Base-by-base conservation (phyloP, 140 eudicot genomes). In the Ambrosia hybrid region DNA sequence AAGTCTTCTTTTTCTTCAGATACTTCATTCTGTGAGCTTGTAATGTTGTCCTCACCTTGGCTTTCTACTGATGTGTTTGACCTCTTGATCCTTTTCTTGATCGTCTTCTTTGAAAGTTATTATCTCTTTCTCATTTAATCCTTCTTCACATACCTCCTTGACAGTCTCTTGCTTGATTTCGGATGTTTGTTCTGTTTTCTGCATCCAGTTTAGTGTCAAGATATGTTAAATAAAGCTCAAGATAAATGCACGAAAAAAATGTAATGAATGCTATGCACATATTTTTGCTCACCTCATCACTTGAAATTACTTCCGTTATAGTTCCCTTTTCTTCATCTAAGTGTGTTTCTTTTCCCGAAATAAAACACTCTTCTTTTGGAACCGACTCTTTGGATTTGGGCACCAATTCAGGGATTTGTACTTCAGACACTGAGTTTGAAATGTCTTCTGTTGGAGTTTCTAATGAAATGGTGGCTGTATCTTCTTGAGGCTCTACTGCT, bases 401-500 rank as follows among this genome's bases (percentile, higher is more conserved):
- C 41, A 58, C 79, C 75, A 49, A 46, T 79, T 68, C 58, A 79
- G 71, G 79, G 79, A 37, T 59, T 21, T 79, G 41, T 67, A 39
- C 66, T 65, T 73, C 66, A 67, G 62, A 56, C 30, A 21, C 30
- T 57, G 62, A 59, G 38, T 21, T 33, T 52, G 51, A 57, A 66
- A 68, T 33, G 38, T 77, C 55, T n/a, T 72, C 68, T 43, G 71
- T 63, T 62, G 84, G 41, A 41, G 55, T 61, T 68, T 12, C 62
- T 51, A 55, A 15, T 5, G 68, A 62, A 11, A 14, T 48, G 15
- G 63, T 34, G 34, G 65, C 52, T 10, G 1, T 58, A 49, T 60
- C 80, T 79, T 62, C 81, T 51, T 70, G 78, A 51, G 80, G 68
- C 72, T 78, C 78, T 68, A 55, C 73, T n/a, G n/a, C n/a, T n/a